These are phyloP conservation scores for Penicillium cinerascens DNA, from an alignment of 495 filamentous ascomycete species.

Conservation along the genomic window DNA sequence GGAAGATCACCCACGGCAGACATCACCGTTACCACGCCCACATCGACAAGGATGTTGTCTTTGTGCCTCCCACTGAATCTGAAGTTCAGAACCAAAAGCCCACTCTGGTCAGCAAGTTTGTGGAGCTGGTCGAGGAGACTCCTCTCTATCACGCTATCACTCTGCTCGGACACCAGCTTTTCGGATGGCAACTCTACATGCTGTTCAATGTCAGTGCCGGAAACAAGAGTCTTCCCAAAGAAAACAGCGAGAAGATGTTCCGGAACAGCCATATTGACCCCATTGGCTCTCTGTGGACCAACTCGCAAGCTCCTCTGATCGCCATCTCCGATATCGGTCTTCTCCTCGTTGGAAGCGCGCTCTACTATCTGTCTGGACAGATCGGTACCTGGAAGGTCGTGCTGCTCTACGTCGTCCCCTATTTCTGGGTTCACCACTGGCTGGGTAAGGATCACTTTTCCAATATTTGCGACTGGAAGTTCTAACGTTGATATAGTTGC, in stretches of 20 bases:
- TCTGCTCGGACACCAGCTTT: slow-evolving; percentile 50
- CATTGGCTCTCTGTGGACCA: slow-evolving; percentile 57
- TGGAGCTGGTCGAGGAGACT: slow-evolving; percentile 54
- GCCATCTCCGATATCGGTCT: slow-evolving; percentile 58
- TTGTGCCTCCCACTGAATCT: slow-evolving; percentile 50
- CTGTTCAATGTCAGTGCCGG: slow-evolving; percentile 53
- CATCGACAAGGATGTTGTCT: slow-evolving; percentile 57
- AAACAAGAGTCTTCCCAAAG: slow-evolving; percentile 38
- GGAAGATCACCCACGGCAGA: slow-evolving; percentile 70
- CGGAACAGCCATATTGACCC: slow-evolving; percentile 58
- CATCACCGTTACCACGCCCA: slow-evolving; percentile 65
- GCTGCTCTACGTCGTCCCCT: slow-evolving; percentile 52
- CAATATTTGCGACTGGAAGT: neutral
- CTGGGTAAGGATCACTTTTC: slow-evolving; percentile 36
- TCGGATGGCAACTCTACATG: slow-evolving; percentile 57
- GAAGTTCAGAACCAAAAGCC: slow-evolving; percentile 35
- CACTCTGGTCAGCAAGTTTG: slow-evolving; percentile 32
- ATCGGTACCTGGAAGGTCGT: slow-evolving; percentile 51
- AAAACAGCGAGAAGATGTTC: slow-evolving; percentile 42
- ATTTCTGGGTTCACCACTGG: slow-evolving; percentile 62
- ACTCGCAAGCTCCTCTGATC: slow-evolving; percentile 53
- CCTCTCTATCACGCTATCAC: slow-evolving; percentile 49
- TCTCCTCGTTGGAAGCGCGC: slow-evolving; percentile 37
- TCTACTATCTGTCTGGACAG: slow-evolving; percentile 42
- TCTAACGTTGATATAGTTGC: slow-evolving; percentile 49